Percentiles rank a stretch among this genome's conserved stretches.
Evolutionary conservation across 768 basidiomycete species (phyloP).

Genomic region (Lepiota brunneoincarnata): DNA sequence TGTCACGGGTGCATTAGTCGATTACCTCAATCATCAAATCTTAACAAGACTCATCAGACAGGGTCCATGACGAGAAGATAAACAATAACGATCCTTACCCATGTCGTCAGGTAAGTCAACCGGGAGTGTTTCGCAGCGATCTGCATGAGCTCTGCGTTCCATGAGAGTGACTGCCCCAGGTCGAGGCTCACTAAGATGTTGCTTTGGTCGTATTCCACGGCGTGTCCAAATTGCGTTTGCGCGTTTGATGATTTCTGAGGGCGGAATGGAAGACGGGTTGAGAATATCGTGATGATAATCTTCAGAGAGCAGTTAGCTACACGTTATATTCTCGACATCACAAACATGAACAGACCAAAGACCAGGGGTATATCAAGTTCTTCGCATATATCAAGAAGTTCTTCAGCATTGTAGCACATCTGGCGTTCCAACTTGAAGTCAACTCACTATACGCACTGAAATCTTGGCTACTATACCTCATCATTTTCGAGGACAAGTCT

Average conservation of each 20-base stretch:
- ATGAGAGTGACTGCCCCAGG: constrained; percentile 79
- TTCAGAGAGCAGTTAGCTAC: constrained; percentile 13
- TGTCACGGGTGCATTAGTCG: neutral
- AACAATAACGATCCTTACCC: constrained; percentile 33
- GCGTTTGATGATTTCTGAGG: constrained; percentile 65
- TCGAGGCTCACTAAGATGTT: constrained; percentile 90
- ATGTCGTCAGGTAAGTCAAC: constrained; percentile 63
- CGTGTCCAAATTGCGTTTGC: constrained; percentile 72
- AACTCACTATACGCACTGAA: neutral
- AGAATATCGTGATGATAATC: constrained; percentile 86
- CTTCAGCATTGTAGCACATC: constrained; percentile 87
- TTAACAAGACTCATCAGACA: constrained; percentile 18
- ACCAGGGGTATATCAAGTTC: constrained; percentile 77
- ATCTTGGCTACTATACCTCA: constrained; percentile 51
- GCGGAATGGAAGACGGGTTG: constrained; percentile 55
- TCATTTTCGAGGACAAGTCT: constrained; percentile 93
- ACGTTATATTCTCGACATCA: neutral
- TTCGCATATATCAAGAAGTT: constrained; percentile 83
- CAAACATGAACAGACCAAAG: constrained; percentile 38
- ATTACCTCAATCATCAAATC: constrained; percentile 84
- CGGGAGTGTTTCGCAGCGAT: constrained; percentile 73
- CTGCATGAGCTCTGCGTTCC: constrained; percentile 85
- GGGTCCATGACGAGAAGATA: constrained; percentile 9
- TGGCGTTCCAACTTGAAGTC: constrained; percentile 14
- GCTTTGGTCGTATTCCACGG: constrained; percentile 85